Evolutionary conservation across 805 yeast species (phyloP), one percentile per base, ranked within the genome.

Genomic region (Torulaspora delbrueckii): DNA sequence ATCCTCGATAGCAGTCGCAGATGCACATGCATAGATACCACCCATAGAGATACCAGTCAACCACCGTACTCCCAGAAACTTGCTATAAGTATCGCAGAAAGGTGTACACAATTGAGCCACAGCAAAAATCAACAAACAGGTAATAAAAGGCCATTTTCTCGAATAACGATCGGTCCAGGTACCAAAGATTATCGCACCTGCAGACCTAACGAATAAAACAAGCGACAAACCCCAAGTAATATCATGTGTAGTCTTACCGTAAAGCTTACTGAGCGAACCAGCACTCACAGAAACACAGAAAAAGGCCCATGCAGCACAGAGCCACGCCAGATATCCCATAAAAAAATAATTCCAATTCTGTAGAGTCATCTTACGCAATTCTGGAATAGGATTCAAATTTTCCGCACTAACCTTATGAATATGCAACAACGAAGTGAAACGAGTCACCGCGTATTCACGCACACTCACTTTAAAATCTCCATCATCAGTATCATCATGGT

Each of bases 151-250:
- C 74, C 81, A 79, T 56, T 79, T 82, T 54, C 88, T 73, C n/a
- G 87, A 86, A 56, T 72, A 76, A 33, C 71, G 69, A 58, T 83
- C 90, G 23, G 81, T 75, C 52, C 77, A 66, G 19, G 74, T 61
- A 35, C 90, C 90, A 58, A 83, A 81, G 27, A 77, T 67, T 12
- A 82, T 63, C 1, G 90, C 88, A 36, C 90, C 90, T 2, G 79
- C 79, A 2, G 86, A 76, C 46, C 90, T 72, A 45, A 83, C 70
- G 86, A 83, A 82, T 24, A 83, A 72, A 37, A 82, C 88, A 50
- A 82, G 68, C 9, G 87, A 81, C 51, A 84, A 75, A 40, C 87
- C 89, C 86, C 86, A 82, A 8, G 87, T 78, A 54, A 84, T 72
- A 39, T 74, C 76, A 19, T 71, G 68, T 22, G 76, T 71, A 1